A percentile compares a stretch with the other conserved stretches of the same genome.
These are phyloP conservation scores for Quercus rubra DNA, from an alignment of 306 rosid species.

Conservation along the genomic window DNA sequence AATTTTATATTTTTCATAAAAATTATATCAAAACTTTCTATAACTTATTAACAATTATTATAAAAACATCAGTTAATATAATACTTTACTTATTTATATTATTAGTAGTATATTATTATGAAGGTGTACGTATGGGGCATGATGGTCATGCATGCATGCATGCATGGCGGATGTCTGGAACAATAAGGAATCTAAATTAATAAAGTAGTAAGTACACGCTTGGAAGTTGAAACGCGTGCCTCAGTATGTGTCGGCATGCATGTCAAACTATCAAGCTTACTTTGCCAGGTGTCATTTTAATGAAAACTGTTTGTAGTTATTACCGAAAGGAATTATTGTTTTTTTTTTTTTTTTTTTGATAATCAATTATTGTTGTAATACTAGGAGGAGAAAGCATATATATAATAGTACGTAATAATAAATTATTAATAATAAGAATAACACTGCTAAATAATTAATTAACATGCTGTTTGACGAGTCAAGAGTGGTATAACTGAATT, in stretches of 20 bases:
- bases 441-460: too few relatives aligned
- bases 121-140: background rate
- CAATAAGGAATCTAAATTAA: background rate
- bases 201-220: background rate
- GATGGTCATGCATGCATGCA: constrained; percentile 14
- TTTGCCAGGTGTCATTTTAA: background rate
- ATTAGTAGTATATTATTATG: background rate
- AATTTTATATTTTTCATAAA: accelerated
- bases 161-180: background rate
- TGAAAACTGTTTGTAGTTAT: background rate
- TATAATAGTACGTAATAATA: too few relatives aligned
- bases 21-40: accelerated
- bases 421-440: too few relatives aligned
- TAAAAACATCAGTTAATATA: accelerated
- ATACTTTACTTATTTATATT: too few relatives aligned
- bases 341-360: too few relatives aligned
- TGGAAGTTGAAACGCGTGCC: constrained; percentile 16
- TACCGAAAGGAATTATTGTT: too few relatives aligned
- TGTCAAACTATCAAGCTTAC: background rate
- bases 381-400: too few relatives aligned
- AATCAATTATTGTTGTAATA: too few relatives aligned
- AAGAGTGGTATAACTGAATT: too few relatives aligned
- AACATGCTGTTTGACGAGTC: accelerated
- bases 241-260: constrained; percentile 6
- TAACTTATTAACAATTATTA: accelerated